Conservation (phyloP, 305 asterid genomes). For the Striga hermonthica region DNA sequence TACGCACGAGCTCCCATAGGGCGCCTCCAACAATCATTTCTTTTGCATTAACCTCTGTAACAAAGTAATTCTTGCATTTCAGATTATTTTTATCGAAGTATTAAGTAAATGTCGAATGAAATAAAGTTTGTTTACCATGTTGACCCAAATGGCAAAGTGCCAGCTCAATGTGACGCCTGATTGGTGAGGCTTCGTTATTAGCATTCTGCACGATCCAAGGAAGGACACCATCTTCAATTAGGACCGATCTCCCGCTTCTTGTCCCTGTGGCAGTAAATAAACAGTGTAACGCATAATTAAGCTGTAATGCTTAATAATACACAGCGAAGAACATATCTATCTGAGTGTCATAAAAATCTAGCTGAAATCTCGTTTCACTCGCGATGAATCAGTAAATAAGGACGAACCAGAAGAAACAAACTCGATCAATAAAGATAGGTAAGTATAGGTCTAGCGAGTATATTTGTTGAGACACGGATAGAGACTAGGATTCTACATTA, state of each 20-base stretch:
- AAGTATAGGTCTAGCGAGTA: neutral
- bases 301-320: neutral
- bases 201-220: slow-evolving; percentile 91
- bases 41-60: slow-evolving; percentile 70
- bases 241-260: slow-evolving; percentile 60
- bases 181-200: slow-evolving; percentile 67
- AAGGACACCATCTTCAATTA: slow-evolving; percentile 76
- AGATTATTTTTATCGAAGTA: neutral
- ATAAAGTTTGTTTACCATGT: slow-evolving; percentile 45
- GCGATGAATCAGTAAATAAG: neutral
- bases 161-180: slow-evolving; percentile 76
- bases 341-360: neutral
- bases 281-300: neutral
- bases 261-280: slow-evolving; percentile 40
- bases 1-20: slow-evolving; percentile 75
- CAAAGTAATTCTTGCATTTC: slow-evolving; percentile 26
- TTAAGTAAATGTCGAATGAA: slow-evolving; percentile 1
- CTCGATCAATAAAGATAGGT: neutral
- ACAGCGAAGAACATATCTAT: neutral
- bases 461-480: neutral
- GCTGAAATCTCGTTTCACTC: neutral
- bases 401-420: neutral
- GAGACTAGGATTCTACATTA: too few relatives aligned
- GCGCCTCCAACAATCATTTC: slow-evolving; percentile 76
- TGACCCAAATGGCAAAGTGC: slow-evolving; percentile 87